A percentile compares a stretch with the other conserved stretches of the same genome.
Conservation (phyloP, 306 rosid genomes). For the Pyrus bretschneideri region DNA sequence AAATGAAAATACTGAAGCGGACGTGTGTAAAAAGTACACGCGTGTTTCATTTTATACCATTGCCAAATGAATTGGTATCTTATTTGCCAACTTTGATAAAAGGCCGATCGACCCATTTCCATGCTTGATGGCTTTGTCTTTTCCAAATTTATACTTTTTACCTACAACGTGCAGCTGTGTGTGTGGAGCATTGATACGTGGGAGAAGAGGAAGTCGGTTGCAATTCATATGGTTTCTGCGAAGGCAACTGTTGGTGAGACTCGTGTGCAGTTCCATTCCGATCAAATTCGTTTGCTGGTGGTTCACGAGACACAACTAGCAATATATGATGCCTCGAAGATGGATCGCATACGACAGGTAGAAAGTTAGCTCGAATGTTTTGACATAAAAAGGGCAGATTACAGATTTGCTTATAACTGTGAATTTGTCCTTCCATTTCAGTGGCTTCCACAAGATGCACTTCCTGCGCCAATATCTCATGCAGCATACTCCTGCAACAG, state of each 20-base stretch:
- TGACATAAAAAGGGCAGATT: not conserved
- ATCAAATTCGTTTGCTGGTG: slow-evolving; percentile 66
- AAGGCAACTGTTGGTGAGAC: slow-evolving; percentile 71
- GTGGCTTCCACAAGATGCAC: slow-evolving; percentile 87
- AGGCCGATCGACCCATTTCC: not conserved
- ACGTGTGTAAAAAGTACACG: too few relatives aligned
- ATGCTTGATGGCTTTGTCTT: not conserved
- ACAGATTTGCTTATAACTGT: not conserved
- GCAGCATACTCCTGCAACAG: slow-evolving; percentile 80
- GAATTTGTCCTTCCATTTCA: slow-evolving; percentile 31
- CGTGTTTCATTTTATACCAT: not conserved
- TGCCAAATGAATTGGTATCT: not conserved
- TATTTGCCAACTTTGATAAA: not conserved
- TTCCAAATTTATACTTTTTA: slow-evolving; percentile 4
- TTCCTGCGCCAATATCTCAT: slow-evolving; percentile 58
- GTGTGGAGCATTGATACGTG: slow-evolving; percentile 87
- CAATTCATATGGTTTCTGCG: slow-evolving; percentile 59
- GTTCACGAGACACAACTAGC: slow-evolving; percentile 82
- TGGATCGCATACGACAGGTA: slow-evolving; percentile 86
- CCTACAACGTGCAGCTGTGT: slow-evolving; percentile 53
- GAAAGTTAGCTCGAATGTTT: slow-evolving; percentile 8
- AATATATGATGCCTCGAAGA: slow-evolving; percentile 77
- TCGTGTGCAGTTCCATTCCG: slow-evolving; percentile 71
- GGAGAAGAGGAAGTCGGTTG: slow-evolving; percentile 79
- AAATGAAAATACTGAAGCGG: too few relatives aligned